Conservation (phyloP, 345 rosid genomes). For the Cardamine occulta region DNA sequence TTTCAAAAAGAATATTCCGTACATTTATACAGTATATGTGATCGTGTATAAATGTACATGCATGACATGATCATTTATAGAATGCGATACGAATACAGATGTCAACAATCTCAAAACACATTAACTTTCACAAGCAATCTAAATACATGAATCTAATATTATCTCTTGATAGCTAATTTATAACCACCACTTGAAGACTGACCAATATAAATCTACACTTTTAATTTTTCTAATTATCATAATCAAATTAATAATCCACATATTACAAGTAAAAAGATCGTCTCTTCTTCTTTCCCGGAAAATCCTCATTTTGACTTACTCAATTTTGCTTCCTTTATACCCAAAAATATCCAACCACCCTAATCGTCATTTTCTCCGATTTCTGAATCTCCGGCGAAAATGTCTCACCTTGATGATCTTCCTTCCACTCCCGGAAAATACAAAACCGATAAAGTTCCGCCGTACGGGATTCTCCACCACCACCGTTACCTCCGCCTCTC, state of each 20-base stretch:
- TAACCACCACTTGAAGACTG: constrained; percentile 30
- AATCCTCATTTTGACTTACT: constrained; percentile 40
- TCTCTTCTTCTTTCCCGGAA: constrained; percentile 42
- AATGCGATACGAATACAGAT: constrained; percentile 13
- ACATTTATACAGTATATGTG: not conserved
- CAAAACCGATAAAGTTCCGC: constrained; percentile 57
- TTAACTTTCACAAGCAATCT: constrained; percentile 1
- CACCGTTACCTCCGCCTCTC: constrained; percentile 57
- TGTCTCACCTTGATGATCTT: constrained; percentile 61
- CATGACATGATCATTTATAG: constrained; percentile 34
- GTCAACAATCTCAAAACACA: constrained; percentile 20
- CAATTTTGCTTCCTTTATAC: not conserved
- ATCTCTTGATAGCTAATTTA: constrained; percentile 17
- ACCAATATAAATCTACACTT: not conserved
- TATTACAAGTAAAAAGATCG: constrained; percentile 22
- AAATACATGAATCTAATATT: not conserved
- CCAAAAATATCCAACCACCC: not conserved
- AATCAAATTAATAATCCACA: not conserved
- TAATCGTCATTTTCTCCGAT: constrained; percentile 16
- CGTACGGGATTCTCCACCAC: constrained; percentile 45
- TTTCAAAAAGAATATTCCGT: not conserved
- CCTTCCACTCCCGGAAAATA: constrained; percentile 73
- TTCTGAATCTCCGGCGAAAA: constrained; percentile 36
- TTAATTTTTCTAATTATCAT: not conserved
- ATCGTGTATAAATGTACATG: constrained; percentile 23